phyloP scores from a whole-genome alignment of 163 green algal genomes.

The Volvox carteri region DNA sequence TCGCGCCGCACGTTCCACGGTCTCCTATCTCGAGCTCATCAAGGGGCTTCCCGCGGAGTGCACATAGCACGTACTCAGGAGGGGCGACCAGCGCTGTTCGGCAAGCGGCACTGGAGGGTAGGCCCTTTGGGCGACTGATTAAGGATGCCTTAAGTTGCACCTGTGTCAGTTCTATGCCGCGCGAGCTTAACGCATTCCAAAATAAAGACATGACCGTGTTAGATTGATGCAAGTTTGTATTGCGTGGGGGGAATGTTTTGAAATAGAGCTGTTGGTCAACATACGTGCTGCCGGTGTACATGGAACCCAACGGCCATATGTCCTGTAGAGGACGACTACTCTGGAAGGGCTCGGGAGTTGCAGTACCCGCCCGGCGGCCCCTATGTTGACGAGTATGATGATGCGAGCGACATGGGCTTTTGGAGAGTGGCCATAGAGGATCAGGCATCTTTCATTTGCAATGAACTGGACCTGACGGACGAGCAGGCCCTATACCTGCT shows the following conservation, averaged over 20 bases:
- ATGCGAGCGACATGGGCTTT: constrained; percentile 35
- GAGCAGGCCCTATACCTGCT: constrained; percentile 53
- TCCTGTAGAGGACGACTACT: constrained; percentile 9
- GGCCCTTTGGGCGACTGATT: background rate
- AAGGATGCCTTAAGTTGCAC: too few relatives aligned
- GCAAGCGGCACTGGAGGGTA: constrained; percentile 22
- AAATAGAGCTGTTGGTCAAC: too few relatives aligned
- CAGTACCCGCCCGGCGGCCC: background rate
- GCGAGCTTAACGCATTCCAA: too few relatives aligned
- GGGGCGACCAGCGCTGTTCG: constrained; percentile 18
- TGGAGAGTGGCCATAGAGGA: constrained; percentile 47
- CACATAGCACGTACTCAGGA: constrained; percentile 16
- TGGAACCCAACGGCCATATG: too few relatives aligned
- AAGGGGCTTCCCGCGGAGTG: constrained; percentile 1
- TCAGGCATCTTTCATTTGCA: constrained; percentile 45
- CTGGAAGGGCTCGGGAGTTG: background rate
- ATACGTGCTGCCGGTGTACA: too few relatives aligned
- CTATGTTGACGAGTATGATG: constrained; percentile 43
- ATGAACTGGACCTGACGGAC: constrained; percentile 49
- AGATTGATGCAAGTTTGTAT: background rate
- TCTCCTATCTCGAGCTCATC: background rate
- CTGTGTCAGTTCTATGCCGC: background rate
- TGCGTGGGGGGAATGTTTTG: background rate
- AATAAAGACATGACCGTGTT: background rate
- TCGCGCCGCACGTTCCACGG: background rate